Evolutionary conservation across 371 early-diverging fungal species (phyloP).

Genomic region (Mucor racemosus): DNA sequence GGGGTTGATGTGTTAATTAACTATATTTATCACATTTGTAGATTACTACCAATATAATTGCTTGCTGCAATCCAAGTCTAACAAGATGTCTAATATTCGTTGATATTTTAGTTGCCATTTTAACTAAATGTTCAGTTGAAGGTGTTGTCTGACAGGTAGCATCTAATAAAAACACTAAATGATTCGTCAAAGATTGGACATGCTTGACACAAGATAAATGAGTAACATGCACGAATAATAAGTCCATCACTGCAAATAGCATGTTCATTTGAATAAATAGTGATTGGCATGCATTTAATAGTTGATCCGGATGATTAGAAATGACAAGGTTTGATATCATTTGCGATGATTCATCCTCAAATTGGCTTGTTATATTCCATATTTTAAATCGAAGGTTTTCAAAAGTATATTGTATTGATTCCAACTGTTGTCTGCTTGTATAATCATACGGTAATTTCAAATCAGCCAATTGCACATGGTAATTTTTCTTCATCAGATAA

Average conservation of each 20-base stretch:
- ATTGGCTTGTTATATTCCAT: slow-evolving; percentile 82
- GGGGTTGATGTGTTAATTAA: not conserved
- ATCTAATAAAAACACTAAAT: not conserved
- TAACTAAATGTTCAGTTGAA: not conserved
- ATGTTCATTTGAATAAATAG: slow-evolving; percentile 87
- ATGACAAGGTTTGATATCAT: slow-evolving; percentile 89
- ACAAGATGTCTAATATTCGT: slow-evolving; percentile 23
- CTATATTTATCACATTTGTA: too few relatives aligned
- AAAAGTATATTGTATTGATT: slow-evolving; percentile 29
- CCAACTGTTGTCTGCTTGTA: slow-evolving; percentile 13
- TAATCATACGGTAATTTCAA: slow-evolving; percentile 8
- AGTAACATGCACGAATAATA: slow-evolving; percentile 20
- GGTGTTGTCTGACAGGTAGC: not conserved
- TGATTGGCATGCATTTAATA: slow-evolving; percentile 59
- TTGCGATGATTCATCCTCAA: slow-evolving; percentile 89
- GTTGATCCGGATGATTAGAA: slow-evolving; percentile 58
- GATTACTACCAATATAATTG: slow-evolving; percentile 23
- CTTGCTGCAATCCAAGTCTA: slow-evolving; percentile 22
- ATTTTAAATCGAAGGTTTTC: slow-evolving; percentile 80
- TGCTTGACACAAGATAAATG: slow-evolving; percentile 9
- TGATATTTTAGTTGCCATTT: slow-evolving; percentile 10
- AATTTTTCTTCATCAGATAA: slow-evolving; percentile 91
- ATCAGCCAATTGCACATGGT: slow-evolving; percentile 66
- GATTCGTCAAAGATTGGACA: not conserved
- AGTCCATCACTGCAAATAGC: slow-evolving; percentile 83